Evolutionary conservation across 139 green algal genomes (phyloP), one percentile per base, ranked within the genome.

Genomic region (Asterochloris erici): DNA sequence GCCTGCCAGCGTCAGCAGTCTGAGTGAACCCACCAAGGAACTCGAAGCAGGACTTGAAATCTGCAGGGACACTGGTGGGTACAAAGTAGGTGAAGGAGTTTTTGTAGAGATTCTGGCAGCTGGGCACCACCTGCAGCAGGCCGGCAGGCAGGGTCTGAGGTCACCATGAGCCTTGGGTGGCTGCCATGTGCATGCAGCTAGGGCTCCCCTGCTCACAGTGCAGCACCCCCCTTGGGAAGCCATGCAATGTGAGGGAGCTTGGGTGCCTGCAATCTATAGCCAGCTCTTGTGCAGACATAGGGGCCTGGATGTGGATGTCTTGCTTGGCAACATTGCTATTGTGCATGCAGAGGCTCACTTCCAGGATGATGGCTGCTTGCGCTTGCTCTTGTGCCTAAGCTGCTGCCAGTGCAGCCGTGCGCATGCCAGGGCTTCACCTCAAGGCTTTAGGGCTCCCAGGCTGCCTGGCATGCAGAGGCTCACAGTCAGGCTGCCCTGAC

Each of bases 11-110:
- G 15, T 70, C 64, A 70, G 64, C 64, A 70, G 16, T 9, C 47
- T 66, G 26, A 54, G 17, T 26, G 0, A 15, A 66, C 63, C 68
- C 70, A 94, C 92, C 93, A 73, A 97, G 85, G 79, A 95, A 96
- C 0, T 87, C 54, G 54, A 90, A 91, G 86, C 93, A 97, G 79
- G 96, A 92, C 16, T 93, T 74, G 64, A 95, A 91, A 29, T 91
- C 81, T 47, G 92, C 89, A 1, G 94, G 94, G 12, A 81, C 79
- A 0, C 27, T 73, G 4, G 79, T 79, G 0, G 92, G 88, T 47
- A 91, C 96, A 85, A 96, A 87, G 86, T 98, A 98, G 0, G 77
- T 91, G 81, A 98, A 98, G 6, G 92, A 96, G 89, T 97, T 98
- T 16, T 89, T 94, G 89, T 95, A 98, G n/a, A 98, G 85, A 0